These are phyloP conservation scores for Aspergillus bridgeri DNA, from an alignment of 495 filamentous ascomycete species.

Conservation along the genomic window DNA sequence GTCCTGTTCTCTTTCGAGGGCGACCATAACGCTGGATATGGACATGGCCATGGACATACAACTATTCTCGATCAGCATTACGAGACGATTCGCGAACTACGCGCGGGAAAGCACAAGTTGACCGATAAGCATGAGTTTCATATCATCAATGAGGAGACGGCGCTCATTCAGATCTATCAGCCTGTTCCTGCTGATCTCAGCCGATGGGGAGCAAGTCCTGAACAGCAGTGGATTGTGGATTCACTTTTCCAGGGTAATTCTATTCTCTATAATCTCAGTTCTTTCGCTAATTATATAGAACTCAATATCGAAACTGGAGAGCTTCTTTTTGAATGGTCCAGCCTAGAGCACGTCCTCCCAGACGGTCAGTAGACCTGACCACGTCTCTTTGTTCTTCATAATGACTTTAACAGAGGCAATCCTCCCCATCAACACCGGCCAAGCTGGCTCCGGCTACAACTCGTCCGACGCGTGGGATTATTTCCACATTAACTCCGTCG, in stretches of 20 bases:
- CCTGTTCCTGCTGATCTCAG: conserved; percentile 34
- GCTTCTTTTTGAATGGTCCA: conserved; percentile 42
- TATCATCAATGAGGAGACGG: conserved; percentile 41
- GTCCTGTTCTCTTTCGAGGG: conserved; percentile 53
- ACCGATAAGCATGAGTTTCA: conserved; percentile 55
- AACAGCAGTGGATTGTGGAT: conserved; percentile 45
- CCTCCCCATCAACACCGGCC: conserved; percentile 49
- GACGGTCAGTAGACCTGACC: conserved; percentile 32
- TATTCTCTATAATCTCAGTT: background rate
- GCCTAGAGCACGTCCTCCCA: conserved; percentile 39
- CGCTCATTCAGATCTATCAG: conserved; percentile 40
- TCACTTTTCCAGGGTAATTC: conserved; percentile 38
- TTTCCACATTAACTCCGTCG: conserved; percentile 40
- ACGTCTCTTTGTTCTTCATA: background rate
- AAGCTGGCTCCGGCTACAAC: conserved; percentile 48
- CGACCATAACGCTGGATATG: conserved; percentile 51
- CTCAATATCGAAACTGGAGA: conserved; percentile 38
- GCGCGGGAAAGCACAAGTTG: conserved; percentile 50
- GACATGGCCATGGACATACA: conserved; percentile 51
- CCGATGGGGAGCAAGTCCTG: conserved; percentile 31
- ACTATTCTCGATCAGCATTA: conserved; percentile 52
- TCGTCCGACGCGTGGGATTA: conserved; percentile 43
- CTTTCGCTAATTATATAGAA: conserved; percentile 19
- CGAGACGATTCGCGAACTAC: conserved; percentile 51
- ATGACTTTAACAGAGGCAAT: conserved; percentile 37